Conservation (phyloP, 139 green algal species). For the Chlorella ohadii region DNA sequence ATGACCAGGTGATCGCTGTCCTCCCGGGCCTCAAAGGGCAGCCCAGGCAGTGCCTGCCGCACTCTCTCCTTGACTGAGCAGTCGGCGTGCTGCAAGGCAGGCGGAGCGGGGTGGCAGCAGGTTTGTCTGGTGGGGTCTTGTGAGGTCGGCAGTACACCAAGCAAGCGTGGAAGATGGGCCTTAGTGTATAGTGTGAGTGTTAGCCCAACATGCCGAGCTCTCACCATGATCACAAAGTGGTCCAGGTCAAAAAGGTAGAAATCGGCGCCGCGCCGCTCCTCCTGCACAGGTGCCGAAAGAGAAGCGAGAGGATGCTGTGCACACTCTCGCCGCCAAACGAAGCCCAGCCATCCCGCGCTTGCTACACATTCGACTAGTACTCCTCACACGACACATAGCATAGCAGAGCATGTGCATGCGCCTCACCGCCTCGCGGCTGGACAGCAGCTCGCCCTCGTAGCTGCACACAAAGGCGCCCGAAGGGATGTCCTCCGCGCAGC, state of each 20-base stretch:
- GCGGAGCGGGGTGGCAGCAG: neutral
- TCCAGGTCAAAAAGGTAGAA: constrained; percentile 68
- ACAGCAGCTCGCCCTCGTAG: constrained; percentile 67
- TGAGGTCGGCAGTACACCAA: too few relatives aligned
- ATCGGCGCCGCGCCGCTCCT: constrained; percentile 32
- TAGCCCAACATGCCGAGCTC: too few relatives aligned
- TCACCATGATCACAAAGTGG: constrained; percentile 47
- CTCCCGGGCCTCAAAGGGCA: neutral
- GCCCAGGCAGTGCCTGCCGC: neutral
- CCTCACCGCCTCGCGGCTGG: constrained; percentile 54
- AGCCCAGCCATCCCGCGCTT: too few relatives aligned
- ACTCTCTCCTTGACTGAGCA: too few relatives aligned
- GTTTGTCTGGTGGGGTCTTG: too few relatives aligned
- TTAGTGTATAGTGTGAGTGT: too few relatives aligned
- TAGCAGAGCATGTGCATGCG: too few relatives aligned
- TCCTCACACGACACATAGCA: too few relatives aligned
- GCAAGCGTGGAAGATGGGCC: too few relatives aligned
- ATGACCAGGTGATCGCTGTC: constrained; percentile 45
- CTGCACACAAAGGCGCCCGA: constrained; percentile 62
- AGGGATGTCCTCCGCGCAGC: constrained; percentile 53
- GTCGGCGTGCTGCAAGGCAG: neutral
- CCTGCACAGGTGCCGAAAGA: neutral
- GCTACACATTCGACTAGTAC: too few relatives aligned
- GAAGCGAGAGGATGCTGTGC: neutral
- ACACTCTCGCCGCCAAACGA: too few relatives aligned